phyloP scores from a whole-genome alignment of 192 early-diverging fungal genomes.

The Backusella sp. region DNA sequence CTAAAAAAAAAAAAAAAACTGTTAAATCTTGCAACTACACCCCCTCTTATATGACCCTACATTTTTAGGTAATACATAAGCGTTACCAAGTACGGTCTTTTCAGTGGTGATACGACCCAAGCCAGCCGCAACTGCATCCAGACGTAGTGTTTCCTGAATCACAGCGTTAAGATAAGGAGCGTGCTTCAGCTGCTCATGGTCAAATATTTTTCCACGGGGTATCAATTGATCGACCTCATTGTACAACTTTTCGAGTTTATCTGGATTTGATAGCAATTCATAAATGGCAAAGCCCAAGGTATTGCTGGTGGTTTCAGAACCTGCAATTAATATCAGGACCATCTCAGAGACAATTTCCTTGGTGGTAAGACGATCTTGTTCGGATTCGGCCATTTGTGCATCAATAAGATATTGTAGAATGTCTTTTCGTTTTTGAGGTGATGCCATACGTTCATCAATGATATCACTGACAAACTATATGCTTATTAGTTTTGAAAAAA shows the following conservation, averaged over 20 bases:
- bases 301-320: conserved; percentile 34
- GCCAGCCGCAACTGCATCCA: conserved; percentile 41
- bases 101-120: conserved; percentile 32
- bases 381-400: conserved; percentile 30
- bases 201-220: neutral
- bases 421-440: conserved; percentile 27
- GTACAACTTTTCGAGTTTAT: conserved; percentile 4
- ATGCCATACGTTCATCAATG: conserved; percentile 9
- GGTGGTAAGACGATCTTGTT: conserved; percentile 35
- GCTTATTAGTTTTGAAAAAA: neutral
- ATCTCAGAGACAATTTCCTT: conserved; percentile 40
- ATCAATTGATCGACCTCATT: conserved; percentile 25
- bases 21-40: neutral
- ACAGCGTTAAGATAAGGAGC: conserved; percentile 50
- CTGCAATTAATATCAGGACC: conserved; percentile 39
- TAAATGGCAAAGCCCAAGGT: conserved; percentile 30
- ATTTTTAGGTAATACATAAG: conserved; percentile 43
- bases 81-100: conserved; percentile 38
- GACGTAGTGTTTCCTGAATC: conserved; percentile 52
- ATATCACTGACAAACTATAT: conserved; percentile 24
- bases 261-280: conserved; percentile 18
- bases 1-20: neutral
- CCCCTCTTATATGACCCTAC: neutral
- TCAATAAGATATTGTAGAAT: conserved; percentile 50
- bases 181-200: conserved; percentile 39